Base-by-base conservation (phyloP, 208 protist species). In the Trypanosoma scelopori region DNA sequence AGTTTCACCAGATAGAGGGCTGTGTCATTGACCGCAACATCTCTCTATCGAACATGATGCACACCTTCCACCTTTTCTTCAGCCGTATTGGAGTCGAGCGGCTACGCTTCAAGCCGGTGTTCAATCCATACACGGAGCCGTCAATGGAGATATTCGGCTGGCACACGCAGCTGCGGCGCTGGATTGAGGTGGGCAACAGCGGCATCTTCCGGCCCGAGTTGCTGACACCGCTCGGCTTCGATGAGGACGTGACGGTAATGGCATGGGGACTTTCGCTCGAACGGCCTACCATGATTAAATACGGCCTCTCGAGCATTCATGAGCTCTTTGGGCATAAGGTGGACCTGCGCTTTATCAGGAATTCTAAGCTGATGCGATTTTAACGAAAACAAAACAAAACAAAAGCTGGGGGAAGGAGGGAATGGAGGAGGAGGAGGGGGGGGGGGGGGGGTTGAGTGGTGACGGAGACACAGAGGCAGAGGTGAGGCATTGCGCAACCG, bases 51-150 rank as follows among this genome's bases (percentile, higher is more conserved):
- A 92, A 99, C 73, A 97, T 99, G 76, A 99, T 99, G 83, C 97
- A 98, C 70, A 91, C 97, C 6, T 98, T 99, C 56, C 69, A 92
- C 18, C 60, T 92, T 42, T 99, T 99, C 87, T 99, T 99, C 88
- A 76, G 81, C 28, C 91, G 95, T 49, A 92, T 99, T 53, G 97
- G 97, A 22, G 92, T 99, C 30, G 82, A 93, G 50, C 71, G 98
- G 62, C 71, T 99, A 23, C 91, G 94, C 68, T 99, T 99, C 91
- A 99, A 99, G 87, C 98, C 99, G 18, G 97, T 99, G 35, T 99
- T 99, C 87, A 99, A 99, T 84, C 99, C 99, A 20, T 99, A 99
- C 90, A 99, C 99, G 20, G 99, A 99, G 87, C 99, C 99, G 25
- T 99, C 95, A 22, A 99, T 99, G 99, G 99, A 99, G 77, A 99